These are phyloP conservation scores for Friedmanniomyces simplex DNA, from an alignment of 495 filamentous ascomycete genomes.

Conservation along the genomic window DNA sequence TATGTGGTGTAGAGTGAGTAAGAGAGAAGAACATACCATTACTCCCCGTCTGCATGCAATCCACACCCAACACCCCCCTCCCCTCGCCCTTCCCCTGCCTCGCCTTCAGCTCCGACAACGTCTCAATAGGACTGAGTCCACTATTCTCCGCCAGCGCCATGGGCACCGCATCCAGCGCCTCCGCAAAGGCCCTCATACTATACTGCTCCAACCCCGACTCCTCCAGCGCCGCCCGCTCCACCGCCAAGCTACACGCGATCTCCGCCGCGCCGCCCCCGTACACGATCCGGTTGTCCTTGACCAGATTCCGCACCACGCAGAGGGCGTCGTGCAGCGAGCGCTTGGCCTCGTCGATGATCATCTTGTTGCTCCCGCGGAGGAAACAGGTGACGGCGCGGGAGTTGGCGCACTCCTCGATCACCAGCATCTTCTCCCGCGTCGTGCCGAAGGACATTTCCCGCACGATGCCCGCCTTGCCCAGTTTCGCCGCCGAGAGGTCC, in stretches of 20 bases:
- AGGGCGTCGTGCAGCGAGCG: slow-evolving; percentile 94
- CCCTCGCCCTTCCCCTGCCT: slow-evolving; percentile 79
- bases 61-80: slow-evolving; percentile 76
- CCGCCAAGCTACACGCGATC: slow-evolving; percentile 92
- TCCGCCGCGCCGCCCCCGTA: slow-evolving; percentile 96
- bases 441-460: slow-evolving; percentile 94
- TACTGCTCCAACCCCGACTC: slow-evolving; percentile 95
- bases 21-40: slow-evolving; percentile 49
- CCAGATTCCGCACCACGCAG: slow-evolving; percentile 94
- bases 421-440: slow-evolving; percentile 97
- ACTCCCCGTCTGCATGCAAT: slow-evolving; percentile 91
- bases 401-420: slow-evolving; percentile 98
- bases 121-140: slow-evolving; percentile 89
- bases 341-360: slow-evolving; percentile 99
- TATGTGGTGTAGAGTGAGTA: too few species aligned
- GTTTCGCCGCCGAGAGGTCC: slow-evolving; percentile 79
- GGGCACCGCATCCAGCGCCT: slow-evolving; percentile 90
- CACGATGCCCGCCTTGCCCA: slow-evolving; percentile 81
- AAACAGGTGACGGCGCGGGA: slow-evolving; percentile 93
- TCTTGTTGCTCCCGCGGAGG: slow-evolving; percentile 97
- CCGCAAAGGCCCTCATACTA: slow-evolving; percentile 94
- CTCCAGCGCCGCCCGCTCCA: slow-evolving; percentile 75
- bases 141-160: slow-evolving; percentile 97
- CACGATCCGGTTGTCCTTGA: slow-evolving; percentile 93
- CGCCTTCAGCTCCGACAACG: slow-evolving; percentile 87